Base-by-base conservation (phyloP, 306 rosid genomes). In the Castanea crenata region DNA sequence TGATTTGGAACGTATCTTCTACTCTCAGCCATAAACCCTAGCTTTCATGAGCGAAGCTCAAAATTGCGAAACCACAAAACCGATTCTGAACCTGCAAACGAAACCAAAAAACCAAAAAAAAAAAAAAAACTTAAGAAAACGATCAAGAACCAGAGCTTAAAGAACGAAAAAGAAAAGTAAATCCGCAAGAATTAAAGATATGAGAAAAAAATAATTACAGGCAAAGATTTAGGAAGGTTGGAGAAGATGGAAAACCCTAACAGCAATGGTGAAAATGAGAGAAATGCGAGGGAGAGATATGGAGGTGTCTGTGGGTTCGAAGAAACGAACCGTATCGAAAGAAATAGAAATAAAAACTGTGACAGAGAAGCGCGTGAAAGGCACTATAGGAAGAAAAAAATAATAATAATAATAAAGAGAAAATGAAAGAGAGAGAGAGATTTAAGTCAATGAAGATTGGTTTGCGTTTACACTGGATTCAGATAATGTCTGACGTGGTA, bases 11-110 rank as follows among this genome's bases (percentile, higher is more conserved):
- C 49, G 82, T 67, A 62, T n/a, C 74, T 81, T 55, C 55, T 74
- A 76, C 79, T 78, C n/a, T 86, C 88, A 71, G 92, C 87, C 93
- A 88, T 87, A 64, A 44, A 55, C 71, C 56, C 32, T 73, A 78
- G 71, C 61, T 85, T 69, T 72, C 80, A 77, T 77, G n/a, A 16
- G 51, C 70, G 52, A 70, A 19, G 4, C 13, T 55, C 38, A 57
- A 1, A 10, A 69, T 34, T 34, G 52, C 29, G 25, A 38, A 55
- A 21, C 20, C n/a, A 56, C 51, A 13, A 70, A 55, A 15, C 69
- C 58, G 21, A 74, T 49, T 76, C 41, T 51, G 68, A 73, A 20
- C 64, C 72, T 35, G 54, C 72, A 35, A 68, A 35, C 25, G 10
- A 23, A 61, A 10, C 54, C 16, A 49, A 73, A 76, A 78, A 15